Percentiles rank a stretch among this genome's conserved stretches.
Conservation (phyloP, 1,139 yeast genomes). For the Sugiyamaella xylanicola region DNA sequence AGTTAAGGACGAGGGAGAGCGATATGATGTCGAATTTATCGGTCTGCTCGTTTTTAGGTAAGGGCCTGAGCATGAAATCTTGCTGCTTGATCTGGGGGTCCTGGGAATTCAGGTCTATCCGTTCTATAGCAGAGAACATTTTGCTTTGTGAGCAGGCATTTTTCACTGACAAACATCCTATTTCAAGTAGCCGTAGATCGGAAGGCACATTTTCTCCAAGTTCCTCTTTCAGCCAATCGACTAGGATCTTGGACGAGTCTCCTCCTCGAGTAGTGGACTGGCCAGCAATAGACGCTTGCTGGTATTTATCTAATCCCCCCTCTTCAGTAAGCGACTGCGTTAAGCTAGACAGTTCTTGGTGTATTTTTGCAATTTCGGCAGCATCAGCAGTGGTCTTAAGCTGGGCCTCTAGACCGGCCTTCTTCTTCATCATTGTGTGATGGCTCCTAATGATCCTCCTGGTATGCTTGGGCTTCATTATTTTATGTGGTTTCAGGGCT, state of each 20-base stretch:
- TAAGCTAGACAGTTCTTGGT: slow-evolving; percentile 24
- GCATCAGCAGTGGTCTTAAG: slow-evolving; percentile 15
- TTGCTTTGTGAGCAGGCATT: slow-evolving; percentile 63
- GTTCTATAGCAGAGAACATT: slow-evolving; percentile 45
- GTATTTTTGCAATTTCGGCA: slow-evolving; percentile 8
- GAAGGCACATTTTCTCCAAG: slow-evolving; percentile 27
- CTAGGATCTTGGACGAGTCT: slow-evolving; percentile 76
- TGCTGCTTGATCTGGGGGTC: slow-evolving; percentile 70
- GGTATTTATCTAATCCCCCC: slow-evolving; percentile 64
- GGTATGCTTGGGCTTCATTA: slow-evolving; percentile 34
- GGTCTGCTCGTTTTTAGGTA: slow-evolving; percentile 50
- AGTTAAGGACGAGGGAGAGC: slow-evolving; percentile 83
- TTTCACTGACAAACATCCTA: slow-evolving; percentile 73
- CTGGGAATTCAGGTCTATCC: slow-evolving; percentile 83
- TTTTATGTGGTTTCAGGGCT: slow-evolving; percentile 22
- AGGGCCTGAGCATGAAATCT: slow-evolving; percentile 79
- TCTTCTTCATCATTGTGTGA: slow-evolving; percentile 41
- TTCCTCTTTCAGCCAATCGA: slow-evolving; percentile 62
- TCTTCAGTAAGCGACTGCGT: slow-evolving; percentile 27
- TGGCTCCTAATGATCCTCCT: slow-evolving; percentile 42
- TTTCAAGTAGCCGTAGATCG: slow-evolving; percentile 59
- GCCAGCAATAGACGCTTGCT: slow-evolving; percentile 84
- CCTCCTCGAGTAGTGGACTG: slow-evolving; percentile 81
- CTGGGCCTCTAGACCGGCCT: slow-evolving; percentile 31
- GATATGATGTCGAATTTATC: slow-evolving; percentile 64